Base-by-base conservation (phyloP, 2,329 filamentous ascomycete genomes). In the Claviceps pazoutovae region DNA sequence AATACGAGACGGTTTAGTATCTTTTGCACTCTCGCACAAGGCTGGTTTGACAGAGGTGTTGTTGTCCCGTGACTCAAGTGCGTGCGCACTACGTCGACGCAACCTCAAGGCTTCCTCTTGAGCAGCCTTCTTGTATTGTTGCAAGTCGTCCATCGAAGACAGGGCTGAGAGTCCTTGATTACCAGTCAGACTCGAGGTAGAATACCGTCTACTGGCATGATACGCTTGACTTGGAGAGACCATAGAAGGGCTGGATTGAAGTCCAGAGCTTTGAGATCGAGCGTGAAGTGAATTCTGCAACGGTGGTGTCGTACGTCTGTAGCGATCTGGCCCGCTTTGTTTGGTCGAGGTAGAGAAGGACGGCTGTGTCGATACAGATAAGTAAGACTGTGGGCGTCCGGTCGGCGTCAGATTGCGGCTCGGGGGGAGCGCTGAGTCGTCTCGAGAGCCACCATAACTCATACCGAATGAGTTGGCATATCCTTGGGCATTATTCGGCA, bases 51-150 rank as follows among this genome's bases (percentile, higher is more conserved):
- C 46, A 38, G 60, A 57, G 14, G 55, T 49, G 16, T 57, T 51
- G 23, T 66, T 60, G 26, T 56, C 50, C 19, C 57, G 56, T 21
- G 57, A 56, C 23, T 79, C 74, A 54, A 77, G 67, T 17, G 80
- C 84, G 57, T 87, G 87, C 70, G 94, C 79, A 68, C 89, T 96
- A 58, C 89, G 82, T 62, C 89, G 81, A 59, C 89, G 78, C 67
- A 89, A 85, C 62, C 87, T 78, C 67, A 85, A 88, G 9, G 82
- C 78, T 38, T 84, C 76, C 30, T 91, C 88, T 17, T 78, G 67
- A n/a, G 70, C 64, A 26, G 73, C 65, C 51, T 74, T 72, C 53
- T 74, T 80, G 60, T 75, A 72, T 54, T 88, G 62, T 52, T 82
- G 78, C 63, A 82, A 79, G 59, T 93, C 87, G 65, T 94, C 88